phyloP scores from a whole-genome alignment of 73 alveolate species.

The Paramecium caudatum region DNA sequence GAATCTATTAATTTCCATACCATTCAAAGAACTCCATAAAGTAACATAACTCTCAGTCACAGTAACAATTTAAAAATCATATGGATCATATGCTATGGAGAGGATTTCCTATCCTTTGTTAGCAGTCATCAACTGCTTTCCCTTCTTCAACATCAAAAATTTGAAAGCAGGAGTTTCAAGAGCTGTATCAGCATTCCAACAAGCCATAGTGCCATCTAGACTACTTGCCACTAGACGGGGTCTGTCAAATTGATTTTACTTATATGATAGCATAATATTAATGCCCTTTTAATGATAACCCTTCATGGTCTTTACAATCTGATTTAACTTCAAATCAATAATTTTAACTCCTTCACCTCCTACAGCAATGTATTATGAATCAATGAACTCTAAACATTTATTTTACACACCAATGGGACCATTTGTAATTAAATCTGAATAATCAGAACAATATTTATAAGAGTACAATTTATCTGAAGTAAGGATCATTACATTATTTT shows the following conservation, averaged over 20 bases:
- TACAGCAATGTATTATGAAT: slow-evolving; percentile 70
- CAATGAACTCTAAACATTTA: slow-evolving; percentile 66
- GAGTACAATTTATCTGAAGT: slow-evolving; percentile 69
- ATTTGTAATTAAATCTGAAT: slow-evolving; percentile 55
- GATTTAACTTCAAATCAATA: slow-evolving; percentile 58
- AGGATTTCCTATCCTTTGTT: slow-evolving; percentile 35
- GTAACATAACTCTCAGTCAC: slow-evolving; percentile 29
- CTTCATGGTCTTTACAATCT: slow-evolving; percentile 66
- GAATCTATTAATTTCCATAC: slow-evolving; percentile 54
- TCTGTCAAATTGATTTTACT: slow-evolving; percentile 61
- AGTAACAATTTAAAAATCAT: slow-evolving; percentile 44
- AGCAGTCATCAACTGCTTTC: slow-evolving; percentile 56
- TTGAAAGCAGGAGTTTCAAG: slow-evolving; percentile 65
- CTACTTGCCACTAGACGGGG: slow-evolving; percentile 72
- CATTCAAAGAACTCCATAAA: slow-evolving; percentile 60
- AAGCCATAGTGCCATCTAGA: slow-evolving; percentile 66
- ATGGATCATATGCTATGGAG: slow-evolving; percentile 57
- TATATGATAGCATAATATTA: slow-evolving; percentile 65
- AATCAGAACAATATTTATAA: slow-evolving; percentile 60
- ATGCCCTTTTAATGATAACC: slow-evolving; percentile 69
- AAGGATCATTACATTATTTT: slow-evolving; percentile 30
- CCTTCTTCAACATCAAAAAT: slow-evolving; percentile 68
- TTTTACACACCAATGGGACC: slow-evolving; percentile 51
- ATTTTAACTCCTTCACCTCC: slow-evolving; percentile 76
- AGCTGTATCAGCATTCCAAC: slow-evolving; percentile 77